These are phyloP conservation scores for Saccharomycopsis crataegensis DNA, from an alignment of 1,139 yeast species.

Conservation along the genomic window DNA sequence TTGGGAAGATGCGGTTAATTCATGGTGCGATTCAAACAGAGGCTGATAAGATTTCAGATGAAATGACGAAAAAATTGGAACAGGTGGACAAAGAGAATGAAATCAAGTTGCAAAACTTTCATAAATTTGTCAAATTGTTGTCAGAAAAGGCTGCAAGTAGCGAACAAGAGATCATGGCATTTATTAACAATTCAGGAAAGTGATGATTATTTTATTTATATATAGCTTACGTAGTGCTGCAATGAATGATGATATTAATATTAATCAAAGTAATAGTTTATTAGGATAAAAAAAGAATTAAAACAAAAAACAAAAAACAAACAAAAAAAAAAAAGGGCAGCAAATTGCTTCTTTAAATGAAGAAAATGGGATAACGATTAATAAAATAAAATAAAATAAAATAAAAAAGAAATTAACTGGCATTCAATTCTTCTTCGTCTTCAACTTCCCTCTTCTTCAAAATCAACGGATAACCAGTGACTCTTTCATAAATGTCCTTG, in stretches of 20 bases:
- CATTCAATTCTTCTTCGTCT: constrained; percentile 34
- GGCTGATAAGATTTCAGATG: not conserved
- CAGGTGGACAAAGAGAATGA: not conserved
- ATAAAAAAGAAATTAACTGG: constrained; percentile 5
- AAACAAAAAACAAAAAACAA: not conserved
- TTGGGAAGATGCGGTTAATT: not conserved
- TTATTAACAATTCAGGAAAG: not conserved
- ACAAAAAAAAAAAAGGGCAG: no score
- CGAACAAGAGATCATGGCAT: not conserved
- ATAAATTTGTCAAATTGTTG: not conserved
- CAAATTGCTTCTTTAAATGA: not conserved
- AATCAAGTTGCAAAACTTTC: not conserved
- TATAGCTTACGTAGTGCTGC: no score
- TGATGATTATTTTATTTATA: not conserved
- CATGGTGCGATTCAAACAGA: not conserved
- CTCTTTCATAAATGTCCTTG: constrained; percentile 84
- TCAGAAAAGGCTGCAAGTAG: not conserved
- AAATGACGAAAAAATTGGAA: not conserved
- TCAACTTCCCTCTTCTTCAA: constrained; percentile 65
- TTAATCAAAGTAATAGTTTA: no score
- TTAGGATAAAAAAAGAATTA: no score
- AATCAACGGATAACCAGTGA: constrained; percentile 87
- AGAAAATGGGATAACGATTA: not conserved
- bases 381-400: not conserved
- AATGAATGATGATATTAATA: no score